phyloP scores from a whole-genome alignment of 176 grass and related monocot species.

The Phoenix dactylifera region DNA sequence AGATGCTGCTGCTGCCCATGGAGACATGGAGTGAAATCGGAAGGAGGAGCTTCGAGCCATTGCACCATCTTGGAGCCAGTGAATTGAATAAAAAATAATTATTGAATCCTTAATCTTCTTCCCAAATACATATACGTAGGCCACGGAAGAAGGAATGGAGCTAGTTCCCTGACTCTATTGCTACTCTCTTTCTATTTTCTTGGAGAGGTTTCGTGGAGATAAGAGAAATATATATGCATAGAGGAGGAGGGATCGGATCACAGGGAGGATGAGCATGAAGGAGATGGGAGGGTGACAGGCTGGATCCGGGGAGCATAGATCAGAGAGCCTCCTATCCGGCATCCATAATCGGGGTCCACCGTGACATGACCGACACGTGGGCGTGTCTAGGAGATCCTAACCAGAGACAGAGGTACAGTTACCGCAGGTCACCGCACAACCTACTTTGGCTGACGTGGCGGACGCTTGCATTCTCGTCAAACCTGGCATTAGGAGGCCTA shows the following conservation, averaged over 20 bases:
- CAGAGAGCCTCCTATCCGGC: constrained; percentile 21
- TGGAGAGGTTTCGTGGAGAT: too few species aligned
- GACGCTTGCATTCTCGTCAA: too few species aligned
- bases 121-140: too few species aligned
- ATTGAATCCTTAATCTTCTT: too few species aligned
- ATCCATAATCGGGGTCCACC: constrained; percentile 18
- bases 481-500: too few species aligned
- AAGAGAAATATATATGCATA: background rate
- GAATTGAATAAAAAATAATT: too few species aligned
- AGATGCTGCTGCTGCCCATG: constrained; percentile 20
- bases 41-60: constrained; percentile 24
- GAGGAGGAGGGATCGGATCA: background rate
- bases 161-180: too few species aligned
- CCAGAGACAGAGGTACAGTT: too few species aligned
- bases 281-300: constrained; percentile 9
- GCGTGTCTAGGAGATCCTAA: constrained; percentile 2
- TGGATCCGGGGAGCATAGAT: background rate
- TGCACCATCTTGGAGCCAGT: constrained; percentile 28
- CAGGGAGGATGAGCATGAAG: background rate
- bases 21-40: constrained; percentile 21
- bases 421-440: too few species aligned
- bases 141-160: too few species aligned
- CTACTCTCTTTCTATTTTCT: too few species aligned
- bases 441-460: too few species aligned
- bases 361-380: constrained; percentile 46